Evolutionary conservation across 768 basidiomycete species (phyloP), one percentile per base, ranked within the genome.

Genomic region (Cystobasidium onofrii): DNA sequence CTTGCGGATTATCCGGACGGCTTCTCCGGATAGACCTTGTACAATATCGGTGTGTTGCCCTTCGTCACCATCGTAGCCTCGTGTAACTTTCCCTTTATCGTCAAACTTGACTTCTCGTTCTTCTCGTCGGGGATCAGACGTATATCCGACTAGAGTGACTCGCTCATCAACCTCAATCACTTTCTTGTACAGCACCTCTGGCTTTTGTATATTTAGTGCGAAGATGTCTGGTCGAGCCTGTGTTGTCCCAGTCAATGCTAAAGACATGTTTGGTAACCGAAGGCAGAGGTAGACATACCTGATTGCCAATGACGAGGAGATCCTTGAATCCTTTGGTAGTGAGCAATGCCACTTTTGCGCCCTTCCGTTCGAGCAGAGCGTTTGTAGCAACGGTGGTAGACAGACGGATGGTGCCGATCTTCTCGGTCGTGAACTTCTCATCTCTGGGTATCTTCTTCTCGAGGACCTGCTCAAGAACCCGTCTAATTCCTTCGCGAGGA

Each of bases 351-450:
- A 95, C 92, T 75, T 88, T 88, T 78, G 92, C 89, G 0, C 95
- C 95, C 81, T 95, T 94, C 60, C 95, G 88, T 78, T 98, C 95
- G 6, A 98, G 85, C 0, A 98, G 85, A 0, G 95, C 94, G 78
- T 97, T 98, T 20, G 95, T 98, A 0, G 93, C 94, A 1, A 97
- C 92, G 0, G 95, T 98, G 0, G 94, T 96, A 0, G 73, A 74
- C 0, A 79, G 62, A 6, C 77, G 69, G 44, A 78, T 77, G 67
- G 70, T 74, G 33, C 73, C 74, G 12, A 79, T 73, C 69, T 75
- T 73, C 15, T 72, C 27, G 18, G 65, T 70, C 27, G 63, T 27
- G 10, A 78, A 73, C 27, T 73, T 67, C 33, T 57, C 41, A 0
- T 75, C 74, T 67, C 94, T 84, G 0, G 86, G 84, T 67, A 93